These are phyloP conservation scores for Telopea speciosissima DNA, from an alignment of 177 flowering plant genomes.

Conservation along the genomic window DNA sequence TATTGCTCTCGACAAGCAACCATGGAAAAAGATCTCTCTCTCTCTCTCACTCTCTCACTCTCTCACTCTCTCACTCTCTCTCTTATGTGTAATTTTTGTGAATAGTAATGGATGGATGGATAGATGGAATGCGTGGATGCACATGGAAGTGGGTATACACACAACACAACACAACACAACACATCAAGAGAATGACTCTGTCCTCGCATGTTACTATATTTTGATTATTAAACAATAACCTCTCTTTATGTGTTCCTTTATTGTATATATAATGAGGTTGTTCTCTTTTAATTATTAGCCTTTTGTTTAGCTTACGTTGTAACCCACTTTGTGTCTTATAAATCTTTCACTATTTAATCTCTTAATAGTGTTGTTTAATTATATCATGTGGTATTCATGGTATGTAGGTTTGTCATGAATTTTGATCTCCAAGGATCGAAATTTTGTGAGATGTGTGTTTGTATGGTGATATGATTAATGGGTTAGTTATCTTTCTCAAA, in stretches of 20 bases:
- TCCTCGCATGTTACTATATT: conserved; percentile 11
- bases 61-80: conserved; percentile 1
- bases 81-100: conserved; percentile 1
- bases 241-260: background rate
- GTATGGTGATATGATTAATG: no score
- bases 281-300: background rate
- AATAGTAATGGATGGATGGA: background rate
- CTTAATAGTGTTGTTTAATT: background rate
- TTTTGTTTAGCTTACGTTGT: background rate
- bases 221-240: background rate
- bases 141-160: conserved; percentile 38
- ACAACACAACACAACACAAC: conserved; percentile 40
- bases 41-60: background rate
- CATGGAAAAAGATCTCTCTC: background rate
- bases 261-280: background rate
- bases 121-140: conserved; percentile 35
- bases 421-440: no score
- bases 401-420: background rate
- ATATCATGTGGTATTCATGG: background rate
- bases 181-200: conserved; percentile 58
- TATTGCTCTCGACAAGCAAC: background rate
- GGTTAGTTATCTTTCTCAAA: background rate
- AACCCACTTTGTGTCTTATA: background rate
- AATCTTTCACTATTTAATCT: background rate
- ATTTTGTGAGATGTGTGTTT: no score